phyloP scores from a whole-genome alignment of 75 land plant genomes.

The Azolla pinnata region DNA sequence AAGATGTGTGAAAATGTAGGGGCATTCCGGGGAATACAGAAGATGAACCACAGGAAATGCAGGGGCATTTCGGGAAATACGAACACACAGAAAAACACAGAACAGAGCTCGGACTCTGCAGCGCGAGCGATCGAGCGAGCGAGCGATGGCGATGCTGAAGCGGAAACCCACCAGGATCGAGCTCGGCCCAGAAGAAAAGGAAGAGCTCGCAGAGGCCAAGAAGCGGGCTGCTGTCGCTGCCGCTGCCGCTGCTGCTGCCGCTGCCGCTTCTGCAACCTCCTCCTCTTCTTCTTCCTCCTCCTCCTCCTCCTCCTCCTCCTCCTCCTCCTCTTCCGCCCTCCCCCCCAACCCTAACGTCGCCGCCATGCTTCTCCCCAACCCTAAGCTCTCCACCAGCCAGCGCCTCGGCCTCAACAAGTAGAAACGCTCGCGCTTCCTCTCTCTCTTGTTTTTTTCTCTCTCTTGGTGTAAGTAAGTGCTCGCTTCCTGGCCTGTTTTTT shows the following conservation, averaged over 20 bases:
- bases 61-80: too few relatives aligned
- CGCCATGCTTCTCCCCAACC: constrained; percentile 1
- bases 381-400: constrained; percentile 20
- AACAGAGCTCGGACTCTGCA: too few relatives aligned
- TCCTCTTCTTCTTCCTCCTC: constrained; percentile 5
- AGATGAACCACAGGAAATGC: too few relatives aligned
- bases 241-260: constrained; percentile 8
- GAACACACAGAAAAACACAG: too few relatives aligned
- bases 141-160: constrained; percentile 66
- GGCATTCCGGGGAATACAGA: too few relatives aligned
- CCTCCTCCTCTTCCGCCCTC: constrained; percentile 3
- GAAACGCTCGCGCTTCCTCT: neutral
- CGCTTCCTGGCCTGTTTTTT: too few relatives aligned
- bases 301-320: constrained; percentile 12
- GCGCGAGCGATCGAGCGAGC: too few relatives aligned
- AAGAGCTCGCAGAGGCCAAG: constrained; percentile 52
- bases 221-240: constrained; percentile 23
- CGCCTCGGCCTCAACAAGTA: constrained; percentile 26
- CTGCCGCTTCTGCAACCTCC: neutral
- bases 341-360: constrained; percentile 9
- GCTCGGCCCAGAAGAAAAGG: constrained; percentile 57
- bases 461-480: too few relatives aligned
- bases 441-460: too few relatives aligned
- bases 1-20: too few relatives aligned
- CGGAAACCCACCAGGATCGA: constrained; percentile 64